Evolutionary conservation across 257 asterid species (phyloP).

Genomic region (Nicotiana knightiana): DNA sequence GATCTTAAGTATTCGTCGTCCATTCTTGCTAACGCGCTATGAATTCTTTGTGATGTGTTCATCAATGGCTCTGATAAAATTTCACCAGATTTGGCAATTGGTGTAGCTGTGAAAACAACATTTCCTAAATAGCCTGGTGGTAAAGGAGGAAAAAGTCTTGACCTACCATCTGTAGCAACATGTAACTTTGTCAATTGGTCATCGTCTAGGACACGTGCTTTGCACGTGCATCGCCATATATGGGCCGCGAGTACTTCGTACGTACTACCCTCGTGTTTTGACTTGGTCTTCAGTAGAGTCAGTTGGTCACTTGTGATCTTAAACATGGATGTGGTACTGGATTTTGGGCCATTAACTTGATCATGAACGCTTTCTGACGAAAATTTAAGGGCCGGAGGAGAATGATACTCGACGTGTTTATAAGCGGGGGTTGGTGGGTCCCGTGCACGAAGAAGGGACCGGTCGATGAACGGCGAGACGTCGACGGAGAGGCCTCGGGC

Average conservation of each 20-base stretch:
- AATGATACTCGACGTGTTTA: conserved; percentile 22
- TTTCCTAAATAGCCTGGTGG: conserved; percentile 33
- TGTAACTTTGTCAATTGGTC: conserved; percentile 55
- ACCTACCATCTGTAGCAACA: conserved; percentile 58
- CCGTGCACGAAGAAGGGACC: conserved; percentile 29
- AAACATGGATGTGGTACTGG: conserved; percentile 9
- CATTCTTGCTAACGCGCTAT: not conserved
- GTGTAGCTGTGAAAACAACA: not conserved
- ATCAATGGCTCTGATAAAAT: not conserved
- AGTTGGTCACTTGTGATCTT: conserved; percentile 22
- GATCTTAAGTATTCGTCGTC: not conserved
- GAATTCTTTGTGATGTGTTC: not conserved
- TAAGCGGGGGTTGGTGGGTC: conserved; percentile 22
- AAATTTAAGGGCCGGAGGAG: conserved; percentile 18
- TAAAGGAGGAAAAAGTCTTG: conserved; percentile 43
- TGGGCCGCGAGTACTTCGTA: conserved; percentile 69
- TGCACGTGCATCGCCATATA: conserved; percentile 68
- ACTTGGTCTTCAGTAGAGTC: conserved; percentile 12
- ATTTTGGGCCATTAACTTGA: not conserved
- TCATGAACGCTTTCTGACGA: not conserved
- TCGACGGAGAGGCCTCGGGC: conserved; percentile 31
- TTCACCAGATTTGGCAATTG: not conserved
- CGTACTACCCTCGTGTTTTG: conserved; percentile 34
- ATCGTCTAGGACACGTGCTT: conserved; percentile 41
- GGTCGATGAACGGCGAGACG: conserved; percentile 31